Percentiles rank a stretch among this genome's conserved stretches.
phyloP scores from a whole-genome alignment of 1,139 yeast species.

The Hanseniaspora uvarum region DNA sequence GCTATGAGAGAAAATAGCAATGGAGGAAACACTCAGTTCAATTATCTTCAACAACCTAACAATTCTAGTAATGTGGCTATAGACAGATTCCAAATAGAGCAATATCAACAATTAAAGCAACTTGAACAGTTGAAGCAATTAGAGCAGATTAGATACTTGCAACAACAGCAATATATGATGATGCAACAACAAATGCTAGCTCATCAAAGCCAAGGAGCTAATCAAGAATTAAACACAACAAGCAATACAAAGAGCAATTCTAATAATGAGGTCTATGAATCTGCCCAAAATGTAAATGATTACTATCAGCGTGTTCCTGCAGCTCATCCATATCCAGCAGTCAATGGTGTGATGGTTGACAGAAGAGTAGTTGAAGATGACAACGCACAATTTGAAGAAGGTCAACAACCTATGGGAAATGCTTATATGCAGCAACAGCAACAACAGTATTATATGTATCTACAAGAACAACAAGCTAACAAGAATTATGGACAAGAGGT shows the following conservation, averaged over 20 bases:
- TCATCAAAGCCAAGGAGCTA: neutral
- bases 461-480: conserved; percentile 11
- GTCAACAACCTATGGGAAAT: conserved; percentile 2
- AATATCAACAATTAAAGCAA: conserved; percentile 9
- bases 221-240: neutral
- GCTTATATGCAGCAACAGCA: neutral
- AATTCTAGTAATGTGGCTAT: neutral
- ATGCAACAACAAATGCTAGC: conserved; percentile 3
- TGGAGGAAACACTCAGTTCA: neutral
- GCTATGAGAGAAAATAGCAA: neutral
- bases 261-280: neutral
- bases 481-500: conserved; percentile 3
- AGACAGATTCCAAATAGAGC: conserved; percentile 11
- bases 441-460: conserved; percentile 1
- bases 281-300: neutral
- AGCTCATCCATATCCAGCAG: neutral
- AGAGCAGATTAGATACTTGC: conserved; percentile 7
- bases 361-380: neutral
- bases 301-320: neutral
- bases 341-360: neutral
- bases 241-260: neutral
- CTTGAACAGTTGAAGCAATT: neutral
- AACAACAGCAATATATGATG: conserved; percentile 7
- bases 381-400: neutral
- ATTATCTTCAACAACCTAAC: neutral